A percentile compares a stretch with the other conserved stretches of the same genome.
Conservation (phyloP, 257 asterid species). For the Jacaranda copaia region DNA sequence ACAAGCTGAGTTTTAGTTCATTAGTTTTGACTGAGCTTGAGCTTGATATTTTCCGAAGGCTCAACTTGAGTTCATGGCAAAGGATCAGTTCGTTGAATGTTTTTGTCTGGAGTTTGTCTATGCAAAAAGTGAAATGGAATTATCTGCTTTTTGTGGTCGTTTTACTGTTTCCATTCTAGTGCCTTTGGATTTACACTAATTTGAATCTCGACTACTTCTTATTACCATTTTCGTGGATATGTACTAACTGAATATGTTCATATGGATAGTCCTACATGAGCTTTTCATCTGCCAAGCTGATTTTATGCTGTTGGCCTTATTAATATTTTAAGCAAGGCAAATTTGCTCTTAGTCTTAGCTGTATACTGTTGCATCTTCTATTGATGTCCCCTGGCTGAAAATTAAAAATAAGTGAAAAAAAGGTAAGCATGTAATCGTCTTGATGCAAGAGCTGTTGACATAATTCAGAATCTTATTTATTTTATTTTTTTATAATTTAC, state of each 20-base stretch:
- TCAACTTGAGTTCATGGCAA: background rate
- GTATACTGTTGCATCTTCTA: constrained; percentile 11
- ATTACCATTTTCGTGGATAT: background rate
- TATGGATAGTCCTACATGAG: background rate
- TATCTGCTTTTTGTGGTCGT: background rate
- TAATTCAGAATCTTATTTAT: constrained; percentile 2
- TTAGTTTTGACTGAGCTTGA: too few relatives aligned
- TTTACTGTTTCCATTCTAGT: constrained; percentile 1
- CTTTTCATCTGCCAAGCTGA: background rate
- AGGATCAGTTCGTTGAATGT: background rate
- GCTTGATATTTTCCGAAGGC: background rate
- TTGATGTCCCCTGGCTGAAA: constrained; percentile 26
- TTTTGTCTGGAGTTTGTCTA: background rate
- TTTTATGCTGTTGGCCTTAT: constrained; percentile 22
- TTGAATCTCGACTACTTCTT: background rate
- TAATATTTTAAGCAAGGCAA: background rate
- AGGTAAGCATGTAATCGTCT: background rate
- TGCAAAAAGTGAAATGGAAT: background rate
- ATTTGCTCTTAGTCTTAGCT: constrained; percentile 16
- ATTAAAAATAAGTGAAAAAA: background rate
- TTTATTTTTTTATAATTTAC: background rate
- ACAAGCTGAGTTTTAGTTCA: background rate
- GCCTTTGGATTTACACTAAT: background rate
- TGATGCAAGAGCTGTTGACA: constrained; percentile 13
- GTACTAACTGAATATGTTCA: background rate